Conservation (phyloP, 441 rosid genomes). For the Syzygium syzygioides region DNA sequence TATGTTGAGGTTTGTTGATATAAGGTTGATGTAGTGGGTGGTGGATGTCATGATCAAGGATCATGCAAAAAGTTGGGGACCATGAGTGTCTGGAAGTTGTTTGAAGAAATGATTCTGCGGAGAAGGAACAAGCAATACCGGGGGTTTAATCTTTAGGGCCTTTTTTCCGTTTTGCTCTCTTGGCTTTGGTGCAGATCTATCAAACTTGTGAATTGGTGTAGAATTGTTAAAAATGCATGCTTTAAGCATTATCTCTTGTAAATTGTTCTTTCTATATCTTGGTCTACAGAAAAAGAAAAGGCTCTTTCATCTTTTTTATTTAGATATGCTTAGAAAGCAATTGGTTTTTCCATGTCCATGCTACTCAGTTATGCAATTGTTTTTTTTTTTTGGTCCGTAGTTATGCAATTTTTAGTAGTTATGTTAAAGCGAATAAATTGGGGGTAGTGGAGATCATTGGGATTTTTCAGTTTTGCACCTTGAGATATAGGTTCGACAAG, state of each 20-base stretch:
- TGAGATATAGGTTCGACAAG: not conserved
- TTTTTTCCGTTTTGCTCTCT: not conserved
- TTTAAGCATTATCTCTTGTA: not conserved
- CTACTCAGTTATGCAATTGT: not conserved
- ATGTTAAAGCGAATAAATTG: not conserved
- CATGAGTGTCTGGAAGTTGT: not conserved
- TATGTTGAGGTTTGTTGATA: not conserved
- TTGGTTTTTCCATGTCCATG: not conserved
- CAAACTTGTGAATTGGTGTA: not conserved
- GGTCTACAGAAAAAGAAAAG: not conserved
- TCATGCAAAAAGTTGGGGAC: not conserved
- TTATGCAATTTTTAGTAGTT: not conserved
- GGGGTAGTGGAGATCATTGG: not conserved
- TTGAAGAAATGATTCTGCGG: not conserved
- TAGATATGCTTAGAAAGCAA: not conserved
- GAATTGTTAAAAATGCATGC: not conserved
- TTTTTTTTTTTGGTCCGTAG: too few species aligned
- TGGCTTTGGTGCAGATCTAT: not conserved
- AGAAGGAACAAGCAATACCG: not conserved
- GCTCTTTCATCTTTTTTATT: not conserved
- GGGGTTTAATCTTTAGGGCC: not conserved
- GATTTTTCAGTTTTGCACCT: not conserved
- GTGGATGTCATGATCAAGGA: not conserved
- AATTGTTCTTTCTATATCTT: not conserved
- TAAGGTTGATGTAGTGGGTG: not conserved